These are phyloP conservation scores for Eremothecium gossypii DNA, from an alignment of 1,139 yeast genomes.

Conservation along the genomic window DNA sequence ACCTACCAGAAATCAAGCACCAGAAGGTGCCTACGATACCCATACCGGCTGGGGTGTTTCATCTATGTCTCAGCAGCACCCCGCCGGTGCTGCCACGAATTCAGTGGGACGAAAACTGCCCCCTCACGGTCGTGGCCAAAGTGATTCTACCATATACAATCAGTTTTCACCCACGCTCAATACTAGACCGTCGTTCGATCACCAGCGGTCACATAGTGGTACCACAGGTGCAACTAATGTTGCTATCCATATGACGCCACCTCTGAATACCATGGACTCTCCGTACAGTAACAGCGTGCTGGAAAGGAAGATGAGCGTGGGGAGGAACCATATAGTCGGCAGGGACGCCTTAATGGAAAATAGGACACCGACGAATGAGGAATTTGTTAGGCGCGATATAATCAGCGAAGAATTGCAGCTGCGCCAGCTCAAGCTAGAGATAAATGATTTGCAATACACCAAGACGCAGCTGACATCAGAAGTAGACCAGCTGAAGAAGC, in stretches of 20 bases:
- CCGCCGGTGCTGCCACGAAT: neutral
- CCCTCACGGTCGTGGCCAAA: conserved; percentile 18
- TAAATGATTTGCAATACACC: conserved; percentile 26
- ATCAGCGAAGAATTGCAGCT: conserved; percentile 25
- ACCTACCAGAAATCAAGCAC: conserved; percentile 7
- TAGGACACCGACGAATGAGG: conserved; percentile 9
- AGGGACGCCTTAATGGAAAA: conserved; percentile 6
- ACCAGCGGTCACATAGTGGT: conserved; percentile 15
- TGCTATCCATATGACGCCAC: conserved; percentile 25
- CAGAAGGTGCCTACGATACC: conserved; percentile 20
- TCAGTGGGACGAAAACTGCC: neutral
- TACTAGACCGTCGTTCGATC: conserved; percentile 5
- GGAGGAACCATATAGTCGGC: neutral
- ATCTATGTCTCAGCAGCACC: neutral
- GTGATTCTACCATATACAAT: conserved; percentile 20
- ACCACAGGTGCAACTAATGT: conserved; percentile 11
- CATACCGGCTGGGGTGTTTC: conserved; percentile 28
- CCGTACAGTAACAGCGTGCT: conserved; percentile 3
- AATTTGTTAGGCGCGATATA: conserved; percentile 16
- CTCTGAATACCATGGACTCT: conserved; percentile 12
- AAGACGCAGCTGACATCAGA: conserved; percentile 19
- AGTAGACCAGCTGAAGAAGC: conserved; percentile 18
- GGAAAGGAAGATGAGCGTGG: conserved; percentile 1
- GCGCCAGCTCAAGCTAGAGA: conserved; percentile 29
- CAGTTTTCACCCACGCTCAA: conserved; percentile 2